phyloP scores from a whole-genome alignment of 495 filamentous ascomycete species.

The Xylona heveae region DNA sequence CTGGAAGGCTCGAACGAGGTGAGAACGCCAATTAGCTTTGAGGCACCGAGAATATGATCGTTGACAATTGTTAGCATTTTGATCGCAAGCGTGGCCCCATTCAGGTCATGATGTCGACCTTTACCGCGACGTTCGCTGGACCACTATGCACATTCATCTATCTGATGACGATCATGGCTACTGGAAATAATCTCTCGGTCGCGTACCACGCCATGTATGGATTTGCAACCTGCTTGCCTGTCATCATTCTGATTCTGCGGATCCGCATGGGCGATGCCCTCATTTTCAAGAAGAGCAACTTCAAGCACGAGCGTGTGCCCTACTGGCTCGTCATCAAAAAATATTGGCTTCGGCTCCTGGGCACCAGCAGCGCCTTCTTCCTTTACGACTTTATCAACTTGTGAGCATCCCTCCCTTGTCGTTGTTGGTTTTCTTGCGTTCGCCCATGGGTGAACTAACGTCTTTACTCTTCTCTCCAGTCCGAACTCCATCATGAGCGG shows the following conservation, averaged over 20 bases:
- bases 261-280: conserved; percentile 18
- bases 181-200: too few species aligned
- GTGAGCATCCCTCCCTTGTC: too few species aligned
- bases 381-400: conserved; percentile 20
- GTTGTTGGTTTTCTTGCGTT: too few species aligned
- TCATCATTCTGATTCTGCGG: conserved; percentile 13
- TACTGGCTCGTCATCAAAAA: conserved; percentile 13
- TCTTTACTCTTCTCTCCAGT: too few species aligned
- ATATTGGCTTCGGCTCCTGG: conserved; percentile 14
- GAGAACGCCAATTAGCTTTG: too few species aligned
- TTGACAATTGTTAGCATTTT: too few species aligned
- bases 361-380: conserved; percentile 17
- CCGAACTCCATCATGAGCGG: conserved; percentile 20
- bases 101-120: conserved; percentile 17
- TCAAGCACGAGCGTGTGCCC: conserved; percentile 9
- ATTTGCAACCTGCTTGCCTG: conserved; percentile 15
- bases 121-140: conserved; percentile 17
- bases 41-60: too few species aligned
- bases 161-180: too few species aligned
- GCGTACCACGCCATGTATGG: too few species aligned
- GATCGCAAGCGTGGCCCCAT: conserved; percentile 14
- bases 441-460: too few species aligned
- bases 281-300: conserved; percentile 15
- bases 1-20: conserved; percentile 17
- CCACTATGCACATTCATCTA: conserved; percentile 18